Base-by-base conservation (phyloP, 1,139 yeast genomes). In the Zygosaccharomyces pseudobailii region DNA sequence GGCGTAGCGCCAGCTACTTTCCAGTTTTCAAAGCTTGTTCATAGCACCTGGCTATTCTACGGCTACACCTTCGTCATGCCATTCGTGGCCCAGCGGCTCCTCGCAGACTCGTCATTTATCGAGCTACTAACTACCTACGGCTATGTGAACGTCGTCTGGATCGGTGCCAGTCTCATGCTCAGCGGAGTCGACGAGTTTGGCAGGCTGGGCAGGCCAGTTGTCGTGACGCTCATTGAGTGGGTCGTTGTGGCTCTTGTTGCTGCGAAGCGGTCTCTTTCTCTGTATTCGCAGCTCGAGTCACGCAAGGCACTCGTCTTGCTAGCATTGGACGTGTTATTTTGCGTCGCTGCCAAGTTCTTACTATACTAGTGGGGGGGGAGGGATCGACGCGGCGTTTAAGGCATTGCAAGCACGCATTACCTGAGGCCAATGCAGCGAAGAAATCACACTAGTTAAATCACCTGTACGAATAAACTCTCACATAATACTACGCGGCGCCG, bases 121-220 rank as follows among this genome's bases (percentile, higher is more conserved):
- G 54, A 54, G n/a, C 36, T 61, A 13, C 51, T 62, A 10, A 53
- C 60, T 9, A 43, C 56, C 5, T 62, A 59, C 45, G 68, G 68
- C 5, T 58, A 63, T 45, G 51, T 61, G 19, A 57, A 57, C 43
- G 30, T 56, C 9, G 53, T 52, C 13, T 64, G 68, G 68, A 42
- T 64, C n/a, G 54, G 63, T 10, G 39, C 56, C 0, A 47, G 54
- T 25, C 50, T 59, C 9, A 13, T 56, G 9, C 41, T 57, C 10
- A 58, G 53, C 45, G 31, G 55, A 10, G 37, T 53, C 19, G 48
- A 51, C 33, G 46, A 42, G 23, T 50, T 51, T 21, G 40, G 46
- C 5, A 8, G 24, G 13, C 17, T 33, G 19, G 27, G 43, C 6
- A 40, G 39, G 6, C 27, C 22, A 24, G 33, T 40, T 22, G 48